Percentiles rank a stretch among this genome's conserved stretches.
These are phyloP conservation scores for Zalaria obscura DNA, from an alignment of 2,329 filamentous ascomycete genomes.

Conservation along the genomic window DNA sequence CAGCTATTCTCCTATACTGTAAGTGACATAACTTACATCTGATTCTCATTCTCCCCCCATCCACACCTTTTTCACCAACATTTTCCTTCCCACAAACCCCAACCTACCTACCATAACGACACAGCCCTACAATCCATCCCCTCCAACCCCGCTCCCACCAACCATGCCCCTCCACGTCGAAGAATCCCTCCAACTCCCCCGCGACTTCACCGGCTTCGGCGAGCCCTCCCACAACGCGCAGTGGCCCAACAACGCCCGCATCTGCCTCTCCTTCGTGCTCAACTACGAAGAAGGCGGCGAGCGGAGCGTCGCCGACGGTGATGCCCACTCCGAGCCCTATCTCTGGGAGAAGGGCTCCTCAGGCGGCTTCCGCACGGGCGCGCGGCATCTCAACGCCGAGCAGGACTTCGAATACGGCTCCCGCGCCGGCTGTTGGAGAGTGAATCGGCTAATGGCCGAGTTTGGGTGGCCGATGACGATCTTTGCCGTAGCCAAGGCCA, in stretches of 20 bases:
- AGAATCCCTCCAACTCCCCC: slow-evolving; percentile 6
- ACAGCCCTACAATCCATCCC: no score
- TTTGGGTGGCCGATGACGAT: slow-evolving; percentile 29
- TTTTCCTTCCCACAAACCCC: no score
- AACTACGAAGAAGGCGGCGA: slow-evolving; percentile 33
- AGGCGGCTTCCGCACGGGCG: slow-evolving; percentile 19
- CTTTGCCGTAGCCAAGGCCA: slow-evolving; percentile 25
- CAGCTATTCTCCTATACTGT: no score
- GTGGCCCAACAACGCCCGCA: slow-evolving; percentile 29
- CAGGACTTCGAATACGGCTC: slow-evolving; percentile 36
- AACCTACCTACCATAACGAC: no score
- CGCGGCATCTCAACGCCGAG: slow-evolving; percentile 32
- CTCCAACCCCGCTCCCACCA: no score
- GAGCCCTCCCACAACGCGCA: slow-evolving; percentile 12
- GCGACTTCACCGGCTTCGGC: slow-evolving; percentile 16
- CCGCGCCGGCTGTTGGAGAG: slow-evolving; percentile 23
- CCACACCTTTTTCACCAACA: no score
- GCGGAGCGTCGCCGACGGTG: slow-evolving; percentile 23
- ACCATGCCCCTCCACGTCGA: background rate
- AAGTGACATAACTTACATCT: no score
- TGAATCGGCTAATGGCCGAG: slow-evolving; percentile 27
- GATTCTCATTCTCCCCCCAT: no score
- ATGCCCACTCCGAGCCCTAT: slow-evolving; percentile 23
- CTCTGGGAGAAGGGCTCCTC: slow-evolving; percentile 23
- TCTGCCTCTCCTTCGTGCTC: slow-evolving; percentile 32